Conservation (phyloP, 2,329 filamentous ascomycete genomes). For the Alternaria sp. region DNA sequence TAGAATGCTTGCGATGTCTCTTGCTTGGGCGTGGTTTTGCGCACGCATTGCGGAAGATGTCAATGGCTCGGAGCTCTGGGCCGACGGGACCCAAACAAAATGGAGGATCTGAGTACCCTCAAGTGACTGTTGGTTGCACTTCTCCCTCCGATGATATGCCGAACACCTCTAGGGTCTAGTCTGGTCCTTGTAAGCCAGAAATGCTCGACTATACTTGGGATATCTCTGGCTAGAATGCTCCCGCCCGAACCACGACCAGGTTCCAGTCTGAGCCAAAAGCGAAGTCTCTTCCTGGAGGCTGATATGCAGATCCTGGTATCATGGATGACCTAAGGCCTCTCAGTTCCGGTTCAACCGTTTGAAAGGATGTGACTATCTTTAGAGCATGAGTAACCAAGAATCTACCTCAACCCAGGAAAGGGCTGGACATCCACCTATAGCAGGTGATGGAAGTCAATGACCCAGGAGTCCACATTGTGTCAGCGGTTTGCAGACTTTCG, state of each 20-base stretch:
- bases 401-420: background rate
- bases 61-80: background rate
- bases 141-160: background rate
- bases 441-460: background rate
- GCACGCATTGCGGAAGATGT: background rate
- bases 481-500: background rate
- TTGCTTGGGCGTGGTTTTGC: background rate
- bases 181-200: background rate
- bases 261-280: background rate
- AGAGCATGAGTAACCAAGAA: background rate
- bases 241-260: background rate
- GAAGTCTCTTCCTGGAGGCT: background rate
- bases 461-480: background rate
- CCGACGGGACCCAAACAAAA: background rate
- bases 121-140: background rate
- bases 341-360: background rate
- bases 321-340: background rate
- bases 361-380: background rate
- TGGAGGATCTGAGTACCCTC: background rate
- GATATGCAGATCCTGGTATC: background rate
- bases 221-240: background rate
- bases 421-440: background rate
- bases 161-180: background rate
- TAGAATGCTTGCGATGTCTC: background rate
- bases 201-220: background rate